phyloP scores from a whole-genome alignment of 768 basidiomycete species.

The Russula brevipes region DNA sequence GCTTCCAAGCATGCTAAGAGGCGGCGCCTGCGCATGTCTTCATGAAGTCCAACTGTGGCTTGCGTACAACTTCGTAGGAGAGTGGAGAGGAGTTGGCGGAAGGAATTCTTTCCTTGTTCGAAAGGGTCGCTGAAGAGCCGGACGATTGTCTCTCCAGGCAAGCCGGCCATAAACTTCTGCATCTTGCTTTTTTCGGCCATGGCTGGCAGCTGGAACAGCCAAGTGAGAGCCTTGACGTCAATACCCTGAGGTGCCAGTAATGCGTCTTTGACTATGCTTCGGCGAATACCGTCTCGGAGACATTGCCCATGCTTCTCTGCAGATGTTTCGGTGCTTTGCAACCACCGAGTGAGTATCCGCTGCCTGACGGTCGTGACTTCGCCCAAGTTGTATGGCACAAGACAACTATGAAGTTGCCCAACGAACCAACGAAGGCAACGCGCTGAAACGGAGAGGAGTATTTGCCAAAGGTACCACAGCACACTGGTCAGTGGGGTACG shows the following conservation, averaged over 20 bases:
- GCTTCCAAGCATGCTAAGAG: slow-evolving; percentile 11
- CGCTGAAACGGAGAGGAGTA: too few relatives aligned
- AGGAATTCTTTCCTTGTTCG: neutral
- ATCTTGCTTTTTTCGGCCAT: slow-evolving; percentile 8
- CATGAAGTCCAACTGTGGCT: neutral
- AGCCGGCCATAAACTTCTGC: neutral
- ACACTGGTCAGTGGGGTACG: slow-evolving; percentile 5
- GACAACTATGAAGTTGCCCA: too few relatives aligned
- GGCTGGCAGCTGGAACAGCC: slow-evolving; percentile 4
- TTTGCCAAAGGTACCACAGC: too few relatives aligned
- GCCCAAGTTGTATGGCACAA: slow-evolving; percentile 6
- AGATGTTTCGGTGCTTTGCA: neutral
- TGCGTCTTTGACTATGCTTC: neutral
- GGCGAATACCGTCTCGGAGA: too few relatives aligned
- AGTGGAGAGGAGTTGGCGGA: slow-evolving; percentile 8
- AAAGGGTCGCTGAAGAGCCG: slow-evolving; percentile 4
- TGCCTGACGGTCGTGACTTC: neutral
- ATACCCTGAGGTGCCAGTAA: neutral
- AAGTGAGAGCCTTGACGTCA: neutral
- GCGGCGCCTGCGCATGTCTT: slow-evolving; percentile 4
- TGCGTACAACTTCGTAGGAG: slow-evolving; percentile 12
- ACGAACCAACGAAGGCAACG: too few relatives aligned
- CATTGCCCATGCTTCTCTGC: too few relatives aligned
- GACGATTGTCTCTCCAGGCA: neutral
- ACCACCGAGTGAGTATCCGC: neutral